Evolutionary conservation across 495 filamentous ascomycete genomes (phyloP), one percentile per base, ranked within the genome.

Genomic region (Trichoderma gamsii): DNA sequence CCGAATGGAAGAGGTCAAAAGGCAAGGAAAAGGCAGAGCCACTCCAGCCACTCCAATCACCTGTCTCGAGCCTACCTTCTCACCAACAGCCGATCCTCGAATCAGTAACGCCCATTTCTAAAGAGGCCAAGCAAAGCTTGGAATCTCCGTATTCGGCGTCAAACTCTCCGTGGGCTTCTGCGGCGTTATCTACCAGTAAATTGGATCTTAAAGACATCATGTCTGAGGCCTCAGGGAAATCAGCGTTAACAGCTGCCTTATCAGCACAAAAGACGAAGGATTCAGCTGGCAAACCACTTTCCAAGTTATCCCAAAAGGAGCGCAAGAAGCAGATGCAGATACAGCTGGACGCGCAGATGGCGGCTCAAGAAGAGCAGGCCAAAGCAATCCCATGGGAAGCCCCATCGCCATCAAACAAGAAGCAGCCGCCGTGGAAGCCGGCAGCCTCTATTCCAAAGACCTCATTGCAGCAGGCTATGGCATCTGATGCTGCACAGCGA

Each of bases 271-370:
- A 69, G 64, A 70, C 69, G 9, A 81, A 78, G 64, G 81, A 83
- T 3, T 63, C 72, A 13, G 66, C 69, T 9, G 70, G 69, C 9
- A 81, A 78, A 72, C 38, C 77, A 1, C 79, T 68, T 61, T 79
- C 74, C 76, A 96, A 87, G 71, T 70, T 96, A 52, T 95, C 92
- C 1, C 95, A 98, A 71, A 94, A 92, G 73, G 94, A 97, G 73
- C 87, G 92, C 13, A 97, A 97, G 79, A 91, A 86, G 73, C 84
- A 90, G 63, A 66, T 66, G 65, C 87, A 92, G 70, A 88, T 91
- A 70, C 85, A 89, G 72, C 84, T 86, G 70, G 77, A 85, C 69
- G 88, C 90, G 68, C 81, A 88, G 69, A 75, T 74, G 67, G 77
- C 80, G 32, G 78, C 87, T 56, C 78, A 85, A 72, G 80, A 79